A percentile compares a stretch with the other conserved stretches of the same genome.
These are phyloP conservation scores for Lactarius tabidus DNA, from an alignment of 768 basidiomycete genomes.

Conservation along the genomic window DNA sequence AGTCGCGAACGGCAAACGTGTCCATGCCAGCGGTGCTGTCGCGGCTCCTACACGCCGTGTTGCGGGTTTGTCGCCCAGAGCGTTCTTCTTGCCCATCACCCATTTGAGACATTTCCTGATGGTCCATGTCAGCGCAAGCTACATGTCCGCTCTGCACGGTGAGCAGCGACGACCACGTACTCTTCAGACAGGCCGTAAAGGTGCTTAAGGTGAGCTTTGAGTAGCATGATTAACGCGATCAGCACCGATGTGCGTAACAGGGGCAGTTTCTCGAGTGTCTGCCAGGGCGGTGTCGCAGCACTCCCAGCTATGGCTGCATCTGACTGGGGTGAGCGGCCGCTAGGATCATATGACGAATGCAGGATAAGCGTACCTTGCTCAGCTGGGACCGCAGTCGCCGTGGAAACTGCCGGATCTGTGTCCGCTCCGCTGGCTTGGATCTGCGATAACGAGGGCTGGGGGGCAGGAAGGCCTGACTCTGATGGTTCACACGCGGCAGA, in stretches of 20 bases:
- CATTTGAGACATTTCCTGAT: slow-evolving; percentile 89
- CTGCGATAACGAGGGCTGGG: neutral
- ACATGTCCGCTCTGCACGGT: neutral
- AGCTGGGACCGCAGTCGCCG: neutral
- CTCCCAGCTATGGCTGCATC: neutral
- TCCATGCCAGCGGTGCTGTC: slow-evolving; percentile 64
- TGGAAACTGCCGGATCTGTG: neutral
- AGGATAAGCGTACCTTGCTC: slow-evolving; percentile 3
- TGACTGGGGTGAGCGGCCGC: neutral
- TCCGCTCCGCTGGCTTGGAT: neutral
- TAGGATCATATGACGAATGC: neutral
- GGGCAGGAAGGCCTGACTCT: neutral
- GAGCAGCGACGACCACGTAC: slow-evolving; percentile 45
- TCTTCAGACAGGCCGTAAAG: slow-evolving; percentile 89
- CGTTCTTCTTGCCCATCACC: slow-evolving; percentile 82
- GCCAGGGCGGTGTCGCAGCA: slow-evolving; percentile 14
- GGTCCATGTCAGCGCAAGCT: slow-evolving; percentile 5
- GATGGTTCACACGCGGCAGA: neutral
- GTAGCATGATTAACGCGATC: slow-evolving; percentile 78
- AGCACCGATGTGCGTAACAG: slow-evolving; percentile 68
- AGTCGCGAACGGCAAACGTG: slow-evolving; percentile 64
- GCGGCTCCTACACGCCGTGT: slow-evolving; percentile 55
- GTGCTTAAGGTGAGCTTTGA: slow-evolving; percentile 81
- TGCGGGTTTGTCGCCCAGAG: slow-evolving; percentile 80
- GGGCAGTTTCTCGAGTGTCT: slow-evolving; percentile 26